These are phyloP conservation scores for Geotrichum restrictum DNA, from an alignment of 1,139 yeast genomes.

Conservation along the genomic window DNA sequence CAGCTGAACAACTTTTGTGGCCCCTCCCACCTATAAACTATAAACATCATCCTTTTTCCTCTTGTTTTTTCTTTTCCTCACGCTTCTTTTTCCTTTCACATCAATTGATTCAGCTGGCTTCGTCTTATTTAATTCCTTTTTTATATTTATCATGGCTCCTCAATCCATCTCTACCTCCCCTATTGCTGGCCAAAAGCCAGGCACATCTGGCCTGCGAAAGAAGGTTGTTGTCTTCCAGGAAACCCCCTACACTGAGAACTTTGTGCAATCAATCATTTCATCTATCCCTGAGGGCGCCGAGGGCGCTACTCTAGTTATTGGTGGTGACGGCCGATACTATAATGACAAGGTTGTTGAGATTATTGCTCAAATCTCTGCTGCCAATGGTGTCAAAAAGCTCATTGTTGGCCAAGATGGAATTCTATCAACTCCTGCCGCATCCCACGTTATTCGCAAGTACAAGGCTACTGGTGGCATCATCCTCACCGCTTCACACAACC, in stretches of 20 bases:
- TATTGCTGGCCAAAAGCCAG: slow-evolving; percentile 90
- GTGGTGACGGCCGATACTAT: slow-evolving; percentile 96
- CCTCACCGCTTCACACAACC: slow-evolving; percentile 94
- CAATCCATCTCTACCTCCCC: slow-evolving; percentile 57
- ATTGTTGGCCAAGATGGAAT: slow-evolving; percentile 86
- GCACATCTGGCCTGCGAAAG: slow-evolving; percentile 94
- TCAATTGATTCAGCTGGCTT: no score
- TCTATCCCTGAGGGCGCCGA: slow-evolving; percentile 87
- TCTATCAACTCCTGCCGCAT: slow-evolving; percentile 93
- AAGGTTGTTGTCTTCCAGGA: slow-evolving; percentile 81
- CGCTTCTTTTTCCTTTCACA: background rate
- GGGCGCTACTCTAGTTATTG: slow-evolving; percentile 77
- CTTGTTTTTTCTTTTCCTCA: background rate
- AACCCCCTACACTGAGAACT: slow-evolving; percentile 84
- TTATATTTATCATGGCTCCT: slow-evolving; percentile 5
- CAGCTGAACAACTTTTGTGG: background rate
- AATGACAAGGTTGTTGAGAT: slow-evolving; percentile 76
- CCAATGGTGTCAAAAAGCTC: slow-evolving; percentile 81
- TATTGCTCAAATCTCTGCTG: slow-evolving; percentile 81
- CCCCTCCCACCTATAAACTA: background rate
- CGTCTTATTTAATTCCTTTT: background rate
- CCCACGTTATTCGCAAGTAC: slow-evolving; percentile 77
- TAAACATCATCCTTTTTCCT: background rate
- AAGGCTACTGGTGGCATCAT: slow-evolving; percentile 92
- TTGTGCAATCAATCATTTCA: slow-evolving; percentile 77